phyloP scores from a whole-genome alignment of 345 rosid genomes.

The Gossypioides kirkii region DNA sequence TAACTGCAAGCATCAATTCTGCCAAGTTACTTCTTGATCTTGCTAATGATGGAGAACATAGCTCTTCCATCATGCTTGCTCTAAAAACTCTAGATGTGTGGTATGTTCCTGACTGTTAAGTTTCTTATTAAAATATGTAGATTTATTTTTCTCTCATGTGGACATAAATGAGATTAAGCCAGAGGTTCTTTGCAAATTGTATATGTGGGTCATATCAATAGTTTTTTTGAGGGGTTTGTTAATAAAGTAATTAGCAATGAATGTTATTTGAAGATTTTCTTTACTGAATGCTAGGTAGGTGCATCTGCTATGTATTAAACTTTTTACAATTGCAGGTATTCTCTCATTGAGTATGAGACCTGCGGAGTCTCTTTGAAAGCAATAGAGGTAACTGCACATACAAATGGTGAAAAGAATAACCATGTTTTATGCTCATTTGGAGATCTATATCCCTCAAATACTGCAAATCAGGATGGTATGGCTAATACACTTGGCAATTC shows the following conservation, averaged over 20 bases:
- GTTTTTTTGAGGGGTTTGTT: not conserved
- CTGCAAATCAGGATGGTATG: constrained; percentile 31
- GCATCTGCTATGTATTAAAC: not conserved
- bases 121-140: constrained; percentile 10
- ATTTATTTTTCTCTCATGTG: constrained; percentile 5
- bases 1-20: constrained; percentile 45
- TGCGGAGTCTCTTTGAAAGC: constrained; percentile 46
- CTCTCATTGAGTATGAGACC: constrained; percentile 39
- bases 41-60: constrained; percentile 59
- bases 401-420: constrained; percentile 33
- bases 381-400: constrained; percentile 39
- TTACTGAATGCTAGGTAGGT: not conserved
- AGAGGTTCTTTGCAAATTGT: not conserved
- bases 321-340: constrained; percentile 44
- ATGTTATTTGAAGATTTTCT: not conserved
- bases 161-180: not conserved
- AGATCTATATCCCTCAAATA: constrained; percentile 26
- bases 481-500: constrained; percentile 20
- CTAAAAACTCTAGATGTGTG: constrained; percentile 43
- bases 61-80: constrained; percentile 43
- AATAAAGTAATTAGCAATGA: not conserved
- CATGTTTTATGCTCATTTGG: constrained; percentile 52
- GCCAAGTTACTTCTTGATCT: constrained; percentile 51
- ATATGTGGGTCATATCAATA: not conserved
- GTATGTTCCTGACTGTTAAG: constrained; percentile 31